These are phyloP conservation scores for Euclidium syriacum DNA, from an alignment of 345 rosid species.

Conservation along the genomic window DNA sequence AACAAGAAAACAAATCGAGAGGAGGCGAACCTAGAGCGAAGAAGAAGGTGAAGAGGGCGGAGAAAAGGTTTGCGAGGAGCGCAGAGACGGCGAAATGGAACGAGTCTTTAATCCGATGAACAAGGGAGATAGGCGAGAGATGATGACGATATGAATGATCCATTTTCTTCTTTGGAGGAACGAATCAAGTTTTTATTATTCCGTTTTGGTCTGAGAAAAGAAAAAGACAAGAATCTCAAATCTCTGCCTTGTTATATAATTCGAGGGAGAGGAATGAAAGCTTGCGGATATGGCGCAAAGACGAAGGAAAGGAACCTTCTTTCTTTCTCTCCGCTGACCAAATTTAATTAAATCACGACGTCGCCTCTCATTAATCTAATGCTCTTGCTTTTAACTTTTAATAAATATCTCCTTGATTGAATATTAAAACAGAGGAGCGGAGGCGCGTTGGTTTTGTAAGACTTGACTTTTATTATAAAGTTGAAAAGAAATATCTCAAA, in stretches of 20 bases:
- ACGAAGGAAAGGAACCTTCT: constrained; percentile 17
- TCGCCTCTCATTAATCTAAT: too few relatives aligned
- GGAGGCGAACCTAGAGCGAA: constrained; percentile 78
- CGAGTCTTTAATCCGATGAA: constrained; percentile 51
- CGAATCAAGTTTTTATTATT: too few relatives aligned
- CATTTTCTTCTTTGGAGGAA: background rate
- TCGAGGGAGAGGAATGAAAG: too few relatives aligned
- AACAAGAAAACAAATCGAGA: background rate
- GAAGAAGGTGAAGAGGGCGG: constrained; percentile 94
- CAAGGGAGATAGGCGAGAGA: constrained; percentile 32
- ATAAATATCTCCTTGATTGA: too few relatives aligned
- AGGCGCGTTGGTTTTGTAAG: too few relatives aligned
- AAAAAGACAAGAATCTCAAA: too few relatives aligned
- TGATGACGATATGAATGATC: constrained; percentile 28
- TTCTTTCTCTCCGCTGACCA: constrained; percentile 6
- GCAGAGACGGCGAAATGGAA: constrained; percentile 63
- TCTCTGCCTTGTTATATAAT: too few relatives aligned
- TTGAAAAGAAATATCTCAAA: too few relatives aligned
- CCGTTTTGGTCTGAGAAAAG: too few relatives aligned
- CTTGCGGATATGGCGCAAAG: too few relatives aligned
- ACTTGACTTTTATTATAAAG: constrained; percentile 12
- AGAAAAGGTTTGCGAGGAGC: constrained; percentile 71
- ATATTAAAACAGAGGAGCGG: background rate
- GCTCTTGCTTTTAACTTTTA: too few relatives aligned
- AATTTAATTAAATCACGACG: too few relatives aligned